phyloP scores from a whole-genome alignment of 1,284 basidiomycete species.

The Puccinia polysora region DNA sequence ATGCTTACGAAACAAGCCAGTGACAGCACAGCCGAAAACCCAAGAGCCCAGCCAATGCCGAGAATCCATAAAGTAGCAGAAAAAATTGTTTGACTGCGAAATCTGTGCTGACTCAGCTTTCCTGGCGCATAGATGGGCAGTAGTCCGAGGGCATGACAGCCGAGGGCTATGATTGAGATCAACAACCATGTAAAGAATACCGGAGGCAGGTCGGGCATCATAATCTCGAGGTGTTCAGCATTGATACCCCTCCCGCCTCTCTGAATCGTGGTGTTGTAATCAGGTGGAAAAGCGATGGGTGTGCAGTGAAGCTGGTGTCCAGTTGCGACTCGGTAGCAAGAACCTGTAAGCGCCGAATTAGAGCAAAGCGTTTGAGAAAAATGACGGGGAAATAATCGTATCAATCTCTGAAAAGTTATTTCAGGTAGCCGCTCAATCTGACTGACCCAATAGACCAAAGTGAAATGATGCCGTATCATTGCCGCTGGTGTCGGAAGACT shows the following conservation, averaged over 20 bases:
- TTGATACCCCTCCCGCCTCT: conserved; percentile 15
- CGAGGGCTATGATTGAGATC: conserved; percentile 13
- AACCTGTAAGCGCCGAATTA: conserved; percentile 11
- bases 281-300: conserved; percentile 28
- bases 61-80: conserved; percentile 39
- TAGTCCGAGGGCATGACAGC: conserved; percentile 17
- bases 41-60: conserved; percentile 37
- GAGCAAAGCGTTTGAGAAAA: background rate
- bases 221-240: conserved; percentile 20
- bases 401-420: no score
- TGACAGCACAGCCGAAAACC: conserved; percentile 35
- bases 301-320: conserved; percentile 20
- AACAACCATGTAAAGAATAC: conserved; percentile 29
- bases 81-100: conserved; percentile 27
- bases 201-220: conserved; percentile 39
- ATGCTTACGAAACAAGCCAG: conserved; percentile 40
- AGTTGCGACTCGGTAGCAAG: conserved; percentile 19
- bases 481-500: background rate
- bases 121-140: conserved; percentile 15
- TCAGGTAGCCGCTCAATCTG: no score
- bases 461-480: conserved; percentile 22
- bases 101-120: conserved; percentile 6
- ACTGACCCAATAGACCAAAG: conserved; percentile 39
- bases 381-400: background rate
- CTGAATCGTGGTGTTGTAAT: conserved; percentile 33